Evolutionary conservation across 2,329 filamentous ascomycete genomes (phyloP).

Genomic region (Xylogone sp.): DNA sequence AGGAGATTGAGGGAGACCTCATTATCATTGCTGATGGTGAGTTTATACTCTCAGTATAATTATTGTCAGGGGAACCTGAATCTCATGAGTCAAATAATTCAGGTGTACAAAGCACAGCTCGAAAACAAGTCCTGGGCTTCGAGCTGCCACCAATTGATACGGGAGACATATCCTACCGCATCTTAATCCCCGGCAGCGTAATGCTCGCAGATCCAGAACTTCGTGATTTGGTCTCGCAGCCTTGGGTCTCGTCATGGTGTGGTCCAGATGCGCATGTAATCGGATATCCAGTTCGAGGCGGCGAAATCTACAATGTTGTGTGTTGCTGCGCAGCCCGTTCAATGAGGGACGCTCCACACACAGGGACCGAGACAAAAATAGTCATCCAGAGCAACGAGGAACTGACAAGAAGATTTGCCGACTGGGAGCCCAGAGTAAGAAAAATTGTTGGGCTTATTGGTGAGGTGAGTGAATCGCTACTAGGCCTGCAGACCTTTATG

Average conservation of each 20-base stretch:
- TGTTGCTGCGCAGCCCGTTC: slow-evolving; percentile 14
- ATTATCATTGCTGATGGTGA: slow-evolving; percentile 31
- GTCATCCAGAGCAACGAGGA: slow-evolving; percentile 30
- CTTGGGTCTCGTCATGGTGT: slow-evolving; percentile 40
- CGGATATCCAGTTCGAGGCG: slow-evolving; percentile 37
- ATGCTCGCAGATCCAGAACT: slow-evolving; percentile 34
- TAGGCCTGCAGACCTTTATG: too few species aligned
- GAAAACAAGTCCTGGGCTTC: slow-evolving; percentile 29
- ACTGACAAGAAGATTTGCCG: slow-evolving; percentile 29
- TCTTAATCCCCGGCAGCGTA: slow-evolving; percentile 36
- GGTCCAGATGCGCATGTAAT: slow-evolving; percentile 42
- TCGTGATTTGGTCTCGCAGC: slow-evolving; percentile 29
- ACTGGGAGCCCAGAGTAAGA: slow-evolving; percentile 29
- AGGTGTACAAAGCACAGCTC: neutral
- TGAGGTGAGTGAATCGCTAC: too few species aligned
- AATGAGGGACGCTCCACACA: neutral
- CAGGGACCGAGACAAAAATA: slow-evolving; percentile 16
- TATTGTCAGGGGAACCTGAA: too few species aligned
- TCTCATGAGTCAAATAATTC: too few species aligned
- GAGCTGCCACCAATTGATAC: slow-evolving; percentile 41
- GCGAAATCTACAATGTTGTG: slow-evolving; percentile 38
- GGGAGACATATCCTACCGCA: slow-evolving; percentile 36
- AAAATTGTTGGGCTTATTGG: too few species aligned
- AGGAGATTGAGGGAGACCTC: slow-evolving; percentile 23
- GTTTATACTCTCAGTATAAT: too few species aligned